Evolutionary conservation across 352 stramenopile genomes (phyloP), one percentile per base, ranked within the genome.

Genomic region (Phytopythium mirpurense): DNA sequence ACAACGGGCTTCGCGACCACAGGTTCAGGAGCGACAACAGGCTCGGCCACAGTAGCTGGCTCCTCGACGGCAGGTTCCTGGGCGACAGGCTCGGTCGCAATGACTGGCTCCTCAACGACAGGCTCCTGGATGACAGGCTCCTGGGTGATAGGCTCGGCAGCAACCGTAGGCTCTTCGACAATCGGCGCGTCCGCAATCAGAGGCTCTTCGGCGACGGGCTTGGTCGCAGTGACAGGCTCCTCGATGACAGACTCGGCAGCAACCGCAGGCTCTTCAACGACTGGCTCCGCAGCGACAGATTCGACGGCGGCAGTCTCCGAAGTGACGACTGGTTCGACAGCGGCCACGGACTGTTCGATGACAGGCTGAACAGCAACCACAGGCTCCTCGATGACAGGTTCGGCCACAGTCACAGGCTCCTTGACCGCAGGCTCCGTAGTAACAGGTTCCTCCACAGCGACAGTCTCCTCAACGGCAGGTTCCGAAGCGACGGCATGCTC

Each of bases 381-480:
- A 53, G 44, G 5, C 38, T 62, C 54, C 26, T 59, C 29, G 18
- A 44, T 50, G 16, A 40, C 26, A 9, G 26, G 11, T 40, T 52
- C 18, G 26, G 55, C 42, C n/a, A n/a, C n/a, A n/a, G n/a, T n/a
- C n/a, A n/a, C n/a, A n/a, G n/a, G n/a, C n/a, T n/a, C n/a, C n/a
- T n/a, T n/a, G n/a, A n/a, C 32, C 6, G 40, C 45, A 58, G 41
- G 7, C 27, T 51, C 57, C 26, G 55, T 53, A 54, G n/a, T 32
- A 32, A 32, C 29, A 5, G 29, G 29, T 9, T 32, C 29, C 29
- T 5, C 5, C 29, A 9, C 29, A 9, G 9, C 29, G 5, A 32
- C 29, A 9, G 29, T 32, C 29, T 32, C 29, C 29, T 32, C 29
- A 9, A 32, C 29, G 9, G 29, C 29, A 32, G 29, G 29, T 9